Evolutionary conservation across 202 grass and related monocot genomes (phyloP), one percentile per base, ranked within the genome.

Genomic region (Brachypodium distachyon): DNA sequence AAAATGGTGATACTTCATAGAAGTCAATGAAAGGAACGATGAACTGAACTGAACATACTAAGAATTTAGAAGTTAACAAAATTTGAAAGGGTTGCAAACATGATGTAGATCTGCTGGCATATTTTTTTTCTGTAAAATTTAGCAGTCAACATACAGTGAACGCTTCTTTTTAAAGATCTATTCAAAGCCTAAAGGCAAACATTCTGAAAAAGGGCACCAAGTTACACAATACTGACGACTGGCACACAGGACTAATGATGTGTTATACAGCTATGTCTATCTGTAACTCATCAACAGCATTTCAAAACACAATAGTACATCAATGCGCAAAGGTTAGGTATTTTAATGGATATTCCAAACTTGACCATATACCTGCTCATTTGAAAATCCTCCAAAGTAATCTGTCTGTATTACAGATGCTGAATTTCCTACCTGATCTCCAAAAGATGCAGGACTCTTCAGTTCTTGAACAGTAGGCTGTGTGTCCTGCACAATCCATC

Each of bases 391-490:
- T 76, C 76, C 63, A 64, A 70, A 82, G 33, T 12, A 14, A 67
- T 62, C 58, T 33, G 44, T 36, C 73, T 82, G 85, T 72, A 60
- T 78, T 34, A 77, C 85, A 70, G 73, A 77, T 70, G 69, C 72
- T 27, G 73, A 75, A 80, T 92, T 88, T 71, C 60, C 87, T 77
- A 83, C 62, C 66, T 83, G 72, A 34, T 68, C 77, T 82, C 80
- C 89, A 80, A 90, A 89, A 78, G 89, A 57, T 12, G 34, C 61
- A 53, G 77, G 80, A 4, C 48, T 90, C 19, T 87, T 83, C 63
- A 77, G 25, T 77, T 82, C 70, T 84, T 97, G 81, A 65, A 84
- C 70, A 43, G 64, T 68, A 68, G 61, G 62, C 54, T 81, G 75
- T 39, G 48, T 41, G 6, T 11, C 66, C 85, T 85, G 54, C 55